Evolutionary conservation across 257 asterid species (phyloP), one percentile per base, ranked within the genome.

Genomic region (Perilla frutescens): DNA sequence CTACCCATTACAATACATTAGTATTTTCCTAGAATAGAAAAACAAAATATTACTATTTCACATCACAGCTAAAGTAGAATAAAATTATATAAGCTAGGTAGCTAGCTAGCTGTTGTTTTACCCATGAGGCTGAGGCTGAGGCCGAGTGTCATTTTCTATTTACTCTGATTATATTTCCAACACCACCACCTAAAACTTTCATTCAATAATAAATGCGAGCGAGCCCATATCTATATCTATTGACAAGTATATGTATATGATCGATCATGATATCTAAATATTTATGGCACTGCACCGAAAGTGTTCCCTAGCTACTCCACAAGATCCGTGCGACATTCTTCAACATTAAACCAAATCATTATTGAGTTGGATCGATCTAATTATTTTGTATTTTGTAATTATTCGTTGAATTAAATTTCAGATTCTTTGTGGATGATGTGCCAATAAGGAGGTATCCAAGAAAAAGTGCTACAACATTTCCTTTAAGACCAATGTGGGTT

Each of bases 401-500:
- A 20, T 20, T 20, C 1, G 26, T 20, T 20, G 26, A 20, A 45
- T 76, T 34, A 34, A 2, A 4, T 72, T 66, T 26, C 53, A 92
- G 98, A 85, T 92, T 92, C 85, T 72, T 92, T 14, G 98, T 92
- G 41, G 98, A 92, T 72, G 96, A 92, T 81, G 87, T 92, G 74
- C 98, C 98, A 14, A 86, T 90, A 56, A 85, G 96, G 73, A 85
- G 93, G 83, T 92, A 90, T 73, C 80, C 83, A 31, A 88, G 87
- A 36, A 90, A 78, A 59, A 89, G 89, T 71, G 88, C 32, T 0
- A 75, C 71, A 14, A 92, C 98, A 37, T 92, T 90, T 79, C 98
- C 98, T 9, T 60, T 85, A 6, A 85, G 98, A 66, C 98, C 98
- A 75, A 92, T 92, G 98, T 92, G 98, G 97, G 84, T 89, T 2